Base-by-base conservation (phyloP, 116 monocot genomes). In the Iris pallida region DNA sequence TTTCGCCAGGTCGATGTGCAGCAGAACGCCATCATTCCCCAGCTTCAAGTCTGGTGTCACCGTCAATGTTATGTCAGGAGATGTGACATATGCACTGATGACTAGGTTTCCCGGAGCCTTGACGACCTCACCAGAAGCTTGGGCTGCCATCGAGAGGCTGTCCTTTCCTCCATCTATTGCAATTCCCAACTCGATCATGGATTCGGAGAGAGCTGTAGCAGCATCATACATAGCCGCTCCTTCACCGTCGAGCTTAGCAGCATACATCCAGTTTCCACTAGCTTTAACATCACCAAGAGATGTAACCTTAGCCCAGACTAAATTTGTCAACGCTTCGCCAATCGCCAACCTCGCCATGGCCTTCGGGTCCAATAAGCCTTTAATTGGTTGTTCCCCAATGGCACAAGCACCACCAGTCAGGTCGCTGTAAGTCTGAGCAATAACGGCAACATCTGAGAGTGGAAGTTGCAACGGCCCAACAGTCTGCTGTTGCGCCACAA, bases 241-340 rank as follows among this genome's bases (percentile, higher is more conserved):
- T 85, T 98, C 98, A 13, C 98, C 98, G 65, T 93, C 93, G 30
- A 98, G 86, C 71, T 98, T 98, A 20, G 98, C 98, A 64, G 93
- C 93, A 78, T 98, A 98, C 93, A 98, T 98, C 98, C 93, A 93
- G 68, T 93, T 98, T 7, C 98, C 98, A 67, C 98, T 98, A 16
- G 93, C 90, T 73, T 98, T 98, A 44, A 98, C 90, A 80, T 98
- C 93, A 63, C 71, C 57, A 18, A 98, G 88, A 53, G 98, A 87
- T 20, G 98, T 90, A 54, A 93, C 82, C 70, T 88, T 93, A 15
- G 98, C 93, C 93, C 90, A 98, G 8, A 93, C 90, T 47, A 98
- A 78, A 76, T 98, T 98, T 44, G 98, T 98, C 55, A 93, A 68
- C 8, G 98, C 90, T 76, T 98, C 98, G 53, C 98, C 93, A 66